phyloP scores from a whole-genome alignment of 805 yeast species.

The Saturnispora saitoi region DNA sequence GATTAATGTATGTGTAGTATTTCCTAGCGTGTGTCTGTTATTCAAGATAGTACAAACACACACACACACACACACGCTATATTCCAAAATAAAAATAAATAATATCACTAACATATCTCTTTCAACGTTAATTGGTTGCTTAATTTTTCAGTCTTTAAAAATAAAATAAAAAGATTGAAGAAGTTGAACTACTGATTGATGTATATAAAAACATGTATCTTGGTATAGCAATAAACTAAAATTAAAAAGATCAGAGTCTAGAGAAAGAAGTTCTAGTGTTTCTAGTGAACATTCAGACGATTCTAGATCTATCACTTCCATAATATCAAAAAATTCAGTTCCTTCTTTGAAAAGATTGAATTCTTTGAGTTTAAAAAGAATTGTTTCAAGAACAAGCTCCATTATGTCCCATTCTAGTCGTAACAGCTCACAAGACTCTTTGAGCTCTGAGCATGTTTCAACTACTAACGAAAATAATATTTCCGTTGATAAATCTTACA shows the following conservation, averaged over 20 bases:
- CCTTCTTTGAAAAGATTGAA: background rate
- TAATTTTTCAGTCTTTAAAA: no score
- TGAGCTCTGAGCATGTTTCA: background rate
- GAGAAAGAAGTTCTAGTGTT: background rate
- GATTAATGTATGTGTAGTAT: background rate
- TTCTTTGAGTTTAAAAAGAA: slow-evolving; percentile 2
- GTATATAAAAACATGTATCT: no score
- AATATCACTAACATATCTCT: no score
- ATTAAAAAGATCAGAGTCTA: background rate
- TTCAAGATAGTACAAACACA: no score
- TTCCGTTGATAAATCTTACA: background rate
- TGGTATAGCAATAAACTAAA: background rate
- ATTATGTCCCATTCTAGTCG: background rate
- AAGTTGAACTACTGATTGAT: no score
- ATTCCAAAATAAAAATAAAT: no score
- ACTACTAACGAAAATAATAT: background rate
- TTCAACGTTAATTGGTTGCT: no score
- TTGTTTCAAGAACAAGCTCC: slow-evolving; percentile 4
- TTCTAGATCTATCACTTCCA: background rate
- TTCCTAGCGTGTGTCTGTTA: no score
- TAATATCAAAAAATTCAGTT: no score
- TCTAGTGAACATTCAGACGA: background rate
- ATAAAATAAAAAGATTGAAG: no score
- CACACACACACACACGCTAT: no score
- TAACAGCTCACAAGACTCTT: background rate